Percentiles rank a stretch among this genome's conserved stretches.
Conservation (phyloP, 164 flowering plant genomes). For the Amborella trichopoda region DNA sequence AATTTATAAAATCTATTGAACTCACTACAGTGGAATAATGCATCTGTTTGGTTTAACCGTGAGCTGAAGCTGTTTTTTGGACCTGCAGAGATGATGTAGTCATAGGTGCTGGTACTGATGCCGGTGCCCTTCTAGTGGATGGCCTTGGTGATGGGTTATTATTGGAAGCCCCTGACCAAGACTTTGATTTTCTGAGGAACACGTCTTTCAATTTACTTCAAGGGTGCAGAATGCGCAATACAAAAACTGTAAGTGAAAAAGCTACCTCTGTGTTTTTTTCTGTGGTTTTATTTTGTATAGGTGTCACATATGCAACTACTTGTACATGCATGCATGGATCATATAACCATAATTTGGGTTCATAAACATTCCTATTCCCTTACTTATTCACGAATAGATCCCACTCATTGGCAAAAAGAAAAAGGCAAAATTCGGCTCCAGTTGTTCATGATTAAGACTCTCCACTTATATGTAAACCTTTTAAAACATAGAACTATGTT, state of each 20-base stretch:
- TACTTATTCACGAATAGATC: too few species aligned
- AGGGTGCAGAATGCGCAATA: constrained; percentile 98
- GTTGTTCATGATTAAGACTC: too few species aligned
- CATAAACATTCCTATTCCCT: too few species aligned
- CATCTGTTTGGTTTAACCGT: background rate
- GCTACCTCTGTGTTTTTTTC: too few species aligned
- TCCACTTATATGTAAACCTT: too few species aligned
- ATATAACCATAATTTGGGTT: background rate
- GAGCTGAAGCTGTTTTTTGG: too few species aligned
- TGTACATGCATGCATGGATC: too few species aligned
- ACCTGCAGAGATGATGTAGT: constrained; percentile 84
- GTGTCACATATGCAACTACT: too few species aligned
- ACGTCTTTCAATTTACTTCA: constrained; percentile 95
- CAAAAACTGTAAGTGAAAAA: constrained; percentile 91
- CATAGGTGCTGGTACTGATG: constrained; percentile 78
- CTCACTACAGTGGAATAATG: background rate
- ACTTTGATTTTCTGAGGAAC: constrained; percentile 75
- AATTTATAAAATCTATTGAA: background rate
- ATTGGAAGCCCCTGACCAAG: constrained; percentile 81
- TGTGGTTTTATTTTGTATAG: too few species aligned
- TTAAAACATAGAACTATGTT: too few species aligned
- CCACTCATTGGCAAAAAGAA: too few species aligned
- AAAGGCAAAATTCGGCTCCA: too few species aligned
- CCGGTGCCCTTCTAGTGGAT: constrained; percentile 90
- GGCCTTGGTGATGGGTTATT: constrained; percentile 94